These are phyloP conservation scores for Ceratocystis alfenasii DNA, from an alignment of 2,329 filamentous ascomycete species.

Conservation along the genomic window DNA sequence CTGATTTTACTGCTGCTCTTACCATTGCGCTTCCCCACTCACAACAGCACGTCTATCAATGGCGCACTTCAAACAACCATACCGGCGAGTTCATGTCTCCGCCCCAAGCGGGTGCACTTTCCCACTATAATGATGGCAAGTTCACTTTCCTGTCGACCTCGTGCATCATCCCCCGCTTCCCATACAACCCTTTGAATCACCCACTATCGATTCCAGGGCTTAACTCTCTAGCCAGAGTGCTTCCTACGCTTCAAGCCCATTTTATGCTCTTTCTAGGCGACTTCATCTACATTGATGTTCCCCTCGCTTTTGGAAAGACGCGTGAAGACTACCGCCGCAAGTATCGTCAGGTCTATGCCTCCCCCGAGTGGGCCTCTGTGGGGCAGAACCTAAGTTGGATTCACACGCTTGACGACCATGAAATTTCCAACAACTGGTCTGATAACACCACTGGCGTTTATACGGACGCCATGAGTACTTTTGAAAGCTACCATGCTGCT, in stretches of 20 bases:
- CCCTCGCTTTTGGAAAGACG: constrained; percentile 59
- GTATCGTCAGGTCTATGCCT: constrained; percentile 91
- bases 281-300: constrained; percentile 87
- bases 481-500: constrained; percentile 70
- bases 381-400: constrained; percentile 85
- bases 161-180: constrained; percentile 76
- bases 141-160: constrained; percentile 89
- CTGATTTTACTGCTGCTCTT: constrained; percentile 69
- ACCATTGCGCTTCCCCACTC: constrained; percentile 51
- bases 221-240: constrained; percentile 57
- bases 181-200: constrained; percentile 75
- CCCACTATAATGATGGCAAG: constrained; percentile 49
- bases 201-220: constrained; percentile 73
- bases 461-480: constrained; percentile 67
- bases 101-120: constrained; percentile 54
- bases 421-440: constrained; percentile 91
- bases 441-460: constrained; percentile 72
- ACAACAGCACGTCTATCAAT: constrained; percentile 67
- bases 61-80: constrained; percentile 75
- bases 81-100: constrained; percentile 70
- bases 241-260: constrained; percentile 61
- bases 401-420: constrained; percentile 91
- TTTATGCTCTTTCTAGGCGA: constrained; percentile 76
- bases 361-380: constrained; percentile 74
- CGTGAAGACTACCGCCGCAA: constrained; percentile 73